A percentile compares a stretch with the other conserved stretches of the same genome.
These are phyloP conservation scores for Brassica juncea DNA, from an alignment of 345 rosid genomes.

Conservation along the genomic window DNA sequence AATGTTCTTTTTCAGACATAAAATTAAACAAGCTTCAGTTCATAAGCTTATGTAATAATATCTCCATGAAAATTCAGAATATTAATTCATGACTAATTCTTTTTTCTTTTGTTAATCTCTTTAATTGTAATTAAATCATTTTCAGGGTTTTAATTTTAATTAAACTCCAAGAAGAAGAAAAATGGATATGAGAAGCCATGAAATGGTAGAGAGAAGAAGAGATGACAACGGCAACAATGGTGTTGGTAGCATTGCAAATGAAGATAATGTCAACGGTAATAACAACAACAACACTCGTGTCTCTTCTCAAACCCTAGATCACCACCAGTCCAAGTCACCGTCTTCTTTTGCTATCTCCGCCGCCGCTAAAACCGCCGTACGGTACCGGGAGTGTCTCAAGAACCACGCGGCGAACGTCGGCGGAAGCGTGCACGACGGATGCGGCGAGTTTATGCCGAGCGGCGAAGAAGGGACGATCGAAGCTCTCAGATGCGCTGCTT, in stretches of 20 bases:
- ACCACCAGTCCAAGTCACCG: constrained; percentile 43
- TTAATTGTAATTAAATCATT: constrained; percentile 11
- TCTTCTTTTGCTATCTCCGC: constrained; percentile 25
- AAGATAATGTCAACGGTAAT: constrained; percentile 35
- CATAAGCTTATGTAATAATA: background rate
- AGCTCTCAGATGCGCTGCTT: constrained; percentile 90
- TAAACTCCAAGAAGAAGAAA: background rate
- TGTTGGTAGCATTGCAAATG: constrained; percentile 11
- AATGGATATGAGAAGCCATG: constrained; percentile 43
- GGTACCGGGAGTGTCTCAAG: constrained; percentile 84
- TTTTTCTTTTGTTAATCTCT: constrained; percentile 18
- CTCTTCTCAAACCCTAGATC: constrained; percentile 75
- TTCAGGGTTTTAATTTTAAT: constrained; percentile 8
- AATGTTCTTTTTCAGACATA: constrained; percentile 41
- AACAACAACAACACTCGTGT: constrained; percentile 45
- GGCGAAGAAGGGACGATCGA: constrained; percentile 86
- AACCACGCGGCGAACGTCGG: constrained; percentile 95
- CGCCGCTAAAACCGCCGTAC: constrained; percentile 11
- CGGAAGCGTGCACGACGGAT: constrained; percentile 86
- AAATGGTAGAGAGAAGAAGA: constrained; percentile 49
- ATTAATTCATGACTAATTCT: background rate
- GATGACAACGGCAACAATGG: constrained; percentile 47
- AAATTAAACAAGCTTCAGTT: constrained; percentile 3
- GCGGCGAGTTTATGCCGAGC: constrained; percentile 98
- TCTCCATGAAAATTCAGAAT: background rate